These are phyloP conservation scores for Talaromyces trachyspermus DNA, from an alignment of 495 filamentous ascomycete species.

Conservation along the genomic window DNA sequence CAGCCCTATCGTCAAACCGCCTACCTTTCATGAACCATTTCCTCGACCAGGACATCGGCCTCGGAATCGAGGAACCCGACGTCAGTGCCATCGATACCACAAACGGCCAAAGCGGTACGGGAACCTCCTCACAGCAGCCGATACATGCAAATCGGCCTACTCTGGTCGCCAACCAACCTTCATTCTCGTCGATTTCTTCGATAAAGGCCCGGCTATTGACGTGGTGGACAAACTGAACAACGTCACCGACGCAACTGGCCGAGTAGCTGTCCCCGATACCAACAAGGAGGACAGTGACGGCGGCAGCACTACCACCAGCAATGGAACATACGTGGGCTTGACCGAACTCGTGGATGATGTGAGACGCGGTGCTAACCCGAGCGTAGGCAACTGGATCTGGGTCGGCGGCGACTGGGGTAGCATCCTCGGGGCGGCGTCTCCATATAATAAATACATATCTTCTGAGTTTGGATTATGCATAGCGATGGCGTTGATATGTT, in stretches of 20 bases:
- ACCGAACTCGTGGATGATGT: conserved; percentile 31
- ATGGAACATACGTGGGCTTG: conserved; percentile 29
- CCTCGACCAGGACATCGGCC: conserved; percentile 42
- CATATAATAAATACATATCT: conserved; percentile 13
- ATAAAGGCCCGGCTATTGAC: conserved; percentile 52
- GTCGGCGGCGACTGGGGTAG: conserved; percentile 39
- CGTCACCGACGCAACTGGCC: conserved; percentile 40
- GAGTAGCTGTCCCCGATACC: conserved; percentile 14
- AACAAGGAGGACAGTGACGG: conserved; percentile 18
- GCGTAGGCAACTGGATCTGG: conserved; percentile 42
- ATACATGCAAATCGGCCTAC: conserved; percentile 48
- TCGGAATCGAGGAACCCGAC: conserved; percentile 55
- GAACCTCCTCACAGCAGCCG: conserved; percentile 55
- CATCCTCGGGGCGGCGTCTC: conserved; percentile 34
- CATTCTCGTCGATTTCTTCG: conserved; percentile 69
- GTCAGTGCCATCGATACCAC: conserved; percentile 49
- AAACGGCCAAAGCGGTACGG: conserved; percentile 46
- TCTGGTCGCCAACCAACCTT: conserved; percentile 50
- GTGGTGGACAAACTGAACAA: conserved; percentile 60
- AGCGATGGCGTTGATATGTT: background rate
- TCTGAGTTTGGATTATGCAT: background rate
- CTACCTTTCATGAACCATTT: conserved; percentile 71
- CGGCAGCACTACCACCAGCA: conserved; percentile 19
- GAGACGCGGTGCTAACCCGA: conserved; percentile 27
- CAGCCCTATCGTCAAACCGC: conserved; percentile 38